Evolutionary conservation across 2,329 filamentous ascomycete genomes (phyloP).

Genomic region (Fusarium armeniacum): DNA sequence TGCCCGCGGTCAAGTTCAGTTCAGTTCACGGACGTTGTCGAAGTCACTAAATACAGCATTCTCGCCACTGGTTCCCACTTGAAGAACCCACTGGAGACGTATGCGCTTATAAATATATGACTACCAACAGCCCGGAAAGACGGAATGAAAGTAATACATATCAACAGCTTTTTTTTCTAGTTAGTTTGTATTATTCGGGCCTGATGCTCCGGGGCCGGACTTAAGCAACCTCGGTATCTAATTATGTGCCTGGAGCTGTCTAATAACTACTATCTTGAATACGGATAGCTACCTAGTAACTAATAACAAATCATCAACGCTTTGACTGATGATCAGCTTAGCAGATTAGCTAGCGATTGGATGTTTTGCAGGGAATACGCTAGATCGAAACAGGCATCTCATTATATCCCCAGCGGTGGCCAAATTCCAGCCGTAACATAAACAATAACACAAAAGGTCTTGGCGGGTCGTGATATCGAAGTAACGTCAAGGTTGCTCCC

Average conservation of each 20-base stretch:
- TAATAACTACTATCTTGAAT: not conserved
- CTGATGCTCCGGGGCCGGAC: constrained; percentile 3
- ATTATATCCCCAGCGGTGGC: constrained; percentile 21
- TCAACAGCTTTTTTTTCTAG: not conserved
- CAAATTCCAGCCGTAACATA: constrained; percentile 3
- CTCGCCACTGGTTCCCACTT: constrained; percentile 6
- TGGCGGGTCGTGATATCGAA: constrained; percentile 4
- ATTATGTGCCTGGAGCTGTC: not conserved
- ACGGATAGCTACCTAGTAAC: too few species aligned
- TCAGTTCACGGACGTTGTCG: not conserved
- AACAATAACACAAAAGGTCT: constrained; percentile 3
- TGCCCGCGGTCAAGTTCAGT: not conserved
- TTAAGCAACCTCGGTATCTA: not conserved
- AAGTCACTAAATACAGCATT: not conserved
- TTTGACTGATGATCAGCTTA: constrained; percentile 20
- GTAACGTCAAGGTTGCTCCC: not conserved
- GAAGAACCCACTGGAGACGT: not conserved
- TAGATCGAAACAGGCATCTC: constrained; percentile 46
- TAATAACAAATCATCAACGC: not conserved
- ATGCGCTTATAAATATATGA: constrained; percentile 4
- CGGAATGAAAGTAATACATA: not conserved
- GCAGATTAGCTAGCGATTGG: constrained; percentile 13
- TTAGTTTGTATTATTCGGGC: constrained; percentile 1
- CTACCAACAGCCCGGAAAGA: not conserved
- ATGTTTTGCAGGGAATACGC: constrained; percentile 18